Base-by-base conservation (phyloP, 2,329 filamentous ascomycete species). In the Penicillium sp. region DNA sequence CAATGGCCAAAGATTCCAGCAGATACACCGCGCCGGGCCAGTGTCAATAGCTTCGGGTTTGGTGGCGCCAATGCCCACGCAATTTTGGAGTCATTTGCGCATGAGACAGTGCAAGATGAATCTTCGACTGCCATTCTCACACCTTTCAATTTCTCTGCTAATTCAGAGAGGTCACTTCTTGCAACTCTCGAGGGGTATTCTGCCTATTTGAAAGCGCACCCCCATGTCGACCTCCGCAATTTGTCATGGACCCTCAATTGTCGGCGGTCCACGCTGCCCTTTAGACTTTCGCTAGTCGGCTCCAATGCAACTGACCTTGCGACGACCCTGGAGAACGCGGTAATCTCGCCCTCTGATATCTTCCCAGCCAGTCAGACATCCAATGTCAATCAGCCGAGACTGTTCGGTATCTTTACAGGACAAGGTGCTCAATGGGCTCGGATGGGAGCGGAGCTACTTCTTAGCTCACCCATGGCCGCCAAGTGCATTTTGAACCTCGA, bases 11-110 rank as follows among this genome's bases (percentile, higher is more conserved):
- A 38, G 3, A 50, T 69, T 1, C 37, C 55, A 55, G 14, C 67
- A 62, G 39, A 74, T 2, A 47, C 42, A 7, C 60, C 56, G 0
- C 67, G 66, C 5, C 65, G 78, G 35, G 79, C 78, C 2, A 78
- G 78, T 39, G 73, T 84, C 0, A 82, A 81, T 57, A 76, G 77
- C 15, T 83, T 83, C 60, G 80, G 75, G 0, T 75, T 73, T 51
- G 75, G 75, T 25, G 75, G 76, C 5, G 71, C 74, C 1, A 78
- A 78, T 57, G 73, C 70, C 0, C 73, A 77, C 57, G 69, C 65
- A 0, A 75, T 82, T 34, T 51, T 82, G 28, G 78, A 82, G 42
- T 60, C 54, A 3, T 69, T 58, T 10, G 56, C 67, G 15, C 15
- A 38, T 3, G 7, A 20, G 22, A 3, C n/a, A 3, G 22, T 28